Conservation (phyloP, 441 rosid species). For the Iberis amara region DNA sequence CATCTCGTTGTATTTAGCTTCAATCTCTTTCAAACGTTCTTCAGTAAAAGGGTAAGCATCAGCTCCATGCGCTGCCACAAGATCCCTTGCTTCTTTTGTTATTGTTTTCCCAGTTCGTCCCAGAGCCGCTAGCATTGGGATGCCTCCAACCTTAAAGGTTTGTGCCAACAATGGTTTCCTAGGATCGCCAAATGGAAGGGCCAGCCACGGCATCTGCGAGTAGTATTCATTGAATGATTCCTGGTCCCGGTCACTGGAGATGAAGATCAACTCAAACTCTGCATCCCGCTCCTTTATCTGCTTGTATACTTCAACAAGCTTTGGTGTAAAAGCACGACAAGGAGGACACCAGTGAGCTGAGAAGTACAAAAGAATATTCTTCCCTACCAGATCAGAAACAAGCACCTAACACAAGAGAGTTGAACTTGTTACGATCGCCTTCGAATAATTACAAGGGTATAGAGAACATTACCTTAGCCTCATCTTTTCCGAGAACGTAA, state of each 20-base stretch:
- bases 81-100: conserved; percentile 48
- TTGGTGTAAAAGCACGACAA: conserved; percentile 64
- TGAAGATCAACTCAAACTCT: conserved; percentile 63
- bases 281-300: conserved; percentile 52
- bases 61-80: conserved; percentile 45
- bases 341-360: conserved; percentile 89
- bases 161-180: conserved; percentile 50
- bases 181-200: conserved; percentile 66
- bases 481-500: conserved; percentile 60
- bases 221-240: conserved; percentile 52
- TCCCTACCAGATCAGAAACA: conserved; percentile 60
- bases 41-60: conserved; percentile 71
- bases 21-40: conserved; percentile 49
- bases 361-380: conserved; percentile 64
- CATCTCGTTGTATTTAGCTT: conserved; percentile 38
- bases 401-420: conserved; percentile 39
- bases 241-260: conserved; percentile 65
- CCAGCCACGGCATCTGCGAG: conserved; percentile 71
- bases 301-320: conserved; percentile 51
- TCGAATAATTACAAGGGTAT: not conserved
- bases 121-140: conserved; percentile 55
- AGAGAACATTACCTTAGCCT: conserved; percentile 42
- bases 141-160: conserved; percentile 60
- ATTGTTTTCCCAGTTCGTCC: conserved; percentile 62
- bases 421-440: not conserved